A percentile compares a stretch with the other conserved stretches of the same genome.
These are phyloP conservation scores for Nepenthes gracilis DNA, from an alignment of 148 eudicot genomes.

Conservation along the genomic window DNA sequence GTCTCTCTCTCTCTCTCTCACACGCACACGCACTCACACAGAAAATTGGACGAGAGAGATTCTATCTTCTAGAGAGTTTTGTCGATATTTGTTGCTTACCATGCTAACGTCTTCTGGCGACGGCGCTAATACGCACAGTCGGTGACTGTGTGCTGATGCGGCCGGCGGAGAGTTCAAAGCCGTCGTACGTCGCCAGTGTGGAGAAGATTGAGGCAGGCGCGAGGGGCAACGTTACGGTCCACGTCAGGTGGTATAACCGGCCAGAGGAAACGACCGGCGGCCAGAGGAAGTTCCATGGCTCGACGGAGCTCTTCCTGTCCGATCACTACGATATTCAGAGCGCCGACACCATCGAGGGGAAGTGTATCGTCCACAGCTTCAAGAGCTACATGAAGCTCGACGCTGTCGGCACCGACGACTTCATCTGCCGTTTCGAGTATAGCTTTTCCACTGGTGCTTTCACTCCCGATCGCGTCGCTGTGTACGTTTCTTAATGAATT, in stretches of 20 bases:
- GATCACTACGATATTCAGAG: no score
- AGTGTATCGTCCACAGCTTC: no score
- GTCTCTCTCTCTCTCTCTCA: constrained; percentile 2
- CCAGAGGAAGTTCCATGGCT: constrained; percentile 72
- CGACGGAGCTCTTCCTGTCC: constrained; percentile 62
- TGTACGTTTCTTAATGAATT: no score
- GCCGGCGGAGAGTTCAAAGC: constrained; percentile 51
- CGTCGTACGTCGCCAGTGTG: constrained; percentile 63
- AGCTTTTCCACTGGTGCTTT: no score
- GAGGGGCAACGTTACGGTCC: constrained; percentile 43
- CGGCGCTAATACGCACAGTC: constrained; percentile 28
- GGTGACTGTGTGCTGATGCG: constrained; percentile 76
- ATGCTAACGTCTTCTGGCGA: neutral
- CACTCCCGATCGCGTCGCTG: no score
- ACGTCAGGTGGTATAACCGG: constrained; percentile 79
- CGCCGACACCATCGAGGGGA: no score
- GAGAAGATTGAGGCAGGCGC: constrained; percentile 54
- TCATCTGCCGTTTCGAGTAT: no score
- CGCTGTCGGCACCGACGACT: constrained; percentile 78
- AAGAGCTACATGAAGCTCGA: no score
- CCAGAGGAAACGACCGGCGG: constrained; percentile 92
- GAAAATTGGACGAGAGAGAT: neutral
- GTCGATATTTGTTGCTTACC: neutral
- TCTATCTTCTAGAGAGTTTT: neutral
- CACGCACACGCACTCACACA: no score